Base-by-base conservation (phyloP, 805 yeast genomes). In the Cyberlindnera lachancei region DNA sequence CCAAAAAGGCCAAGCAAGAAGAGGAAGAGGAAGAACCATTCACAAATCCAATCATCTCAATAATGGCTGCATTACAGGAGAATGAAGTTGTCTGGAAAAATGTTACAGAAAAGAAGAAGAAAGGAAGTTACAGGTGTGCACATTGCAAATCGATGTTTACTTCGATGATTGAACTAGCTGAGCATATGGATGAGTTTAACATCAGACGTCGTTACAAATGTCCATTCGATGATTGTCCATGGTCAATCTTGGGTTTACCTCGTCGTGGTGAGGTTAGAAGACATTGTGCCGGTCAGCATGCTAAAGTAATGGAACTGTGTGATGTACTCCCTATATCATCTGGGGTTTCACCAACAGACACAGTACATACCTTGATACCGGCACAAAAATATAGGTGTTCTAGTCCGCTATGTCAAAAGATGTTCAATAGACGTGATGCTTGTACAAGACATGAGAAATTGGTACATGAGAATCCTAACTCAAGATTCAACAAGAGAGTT, bases 341-440 rank as follows among this genome's bases (percentile, higher is more conserved):
- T 13, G 13, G 22, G 10, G 8, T 8, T 7, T 23, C 21, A 13
- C 32, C 27, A 3, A 9, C 10, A 7, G 13, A 20, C 10, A 20
- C 11, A 15, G 14, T 11, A 15, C 16, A 15, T 9, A 19, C 12
- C 7, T 30, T 23, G 18, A 15, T 16, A 14, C 30, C 33, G 9
- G 32, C 36, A 15, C 33, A 33, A 9, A 23, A 17, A 14, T 38
- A 39, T n/a, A 26, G 38, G 5, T 64, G 68, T 35, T 40, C 54
- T 0, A 44, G 52, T 27, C 44, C 48, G 4, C 46, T 47, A 30
- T 75, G 82, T 42, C 64, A 61, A 8, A 70, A 68, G 39, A 46
- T 44, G 7, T 74, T 75, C 44, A 64, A 65, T 38, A 55, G 81
- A 30, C 64, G 63, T 33, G 81, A 75, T 47, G 68, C 79, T 1